Base-by-base conservation (phyloP, 2,329 filamentous ascomycete genomes). In the Didymella sp. region DNA sequence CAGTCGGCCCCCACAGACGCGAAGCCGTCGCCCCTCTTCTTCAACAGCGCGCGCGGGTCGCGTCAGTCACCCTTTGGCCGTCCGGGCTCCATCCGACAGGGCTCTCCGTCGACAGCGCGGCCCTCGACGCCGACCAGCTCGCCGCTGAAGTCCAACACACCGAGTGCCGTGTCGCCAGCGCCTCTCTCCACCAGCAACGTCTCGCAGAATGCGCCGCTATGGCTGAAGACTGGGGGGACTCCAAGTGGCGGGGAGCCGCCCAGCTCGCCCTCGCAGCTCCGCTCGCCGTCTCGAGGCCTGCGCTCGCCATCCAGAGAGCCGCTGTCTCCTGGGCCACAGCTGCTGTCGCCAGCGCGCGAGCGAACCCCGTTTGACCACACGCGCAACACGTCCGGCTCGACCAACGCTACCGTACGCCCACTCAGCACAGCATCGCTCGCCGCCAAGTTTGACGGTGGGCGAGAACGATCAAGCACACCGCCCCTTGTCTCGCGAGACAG, bases 21-120 rank as follows among this genome's bases (percentile, higher is more conserved):
- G 66, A 79, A 76, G 63, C 77, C 77, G 38, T 78, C 75, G 13
- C 74, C 74, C 19, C 75, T 80, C 59, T 78, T 77, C 66, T 79
- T 79, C 71, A 77, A 76, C 64, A 77, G 74, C 66, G 72, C 74
- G 15, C 77, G 78, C 60, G 46, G 33, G 15, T 56, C 54, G 25
- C 54, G 54, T 15, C 73, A 76, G 43, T 80, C 78, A 53, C 78
- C 78, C 40, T 80, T 80, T 62, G 73, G 77, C 56, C 73, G 78
- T 25, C 74, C 77, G 15, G 76, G 76, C 57, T 78, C 78, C 49
- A 76, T 78, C 40, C 49, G 67, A 27, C 64, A 73, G 25, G 59
- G 67, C 21, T 78, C 78, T 19, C 76, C 77, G 4, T 77, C 77
- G 1, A 75, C 76, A 19, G 67, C 78, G 12, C 69, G 74, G 15